Percentiles rank a stretch among this genome's conserved stretches.
phyloP scores from a whole-genome alignment of 441 rosid genomes.

The Melastoma candidum region DNA sequence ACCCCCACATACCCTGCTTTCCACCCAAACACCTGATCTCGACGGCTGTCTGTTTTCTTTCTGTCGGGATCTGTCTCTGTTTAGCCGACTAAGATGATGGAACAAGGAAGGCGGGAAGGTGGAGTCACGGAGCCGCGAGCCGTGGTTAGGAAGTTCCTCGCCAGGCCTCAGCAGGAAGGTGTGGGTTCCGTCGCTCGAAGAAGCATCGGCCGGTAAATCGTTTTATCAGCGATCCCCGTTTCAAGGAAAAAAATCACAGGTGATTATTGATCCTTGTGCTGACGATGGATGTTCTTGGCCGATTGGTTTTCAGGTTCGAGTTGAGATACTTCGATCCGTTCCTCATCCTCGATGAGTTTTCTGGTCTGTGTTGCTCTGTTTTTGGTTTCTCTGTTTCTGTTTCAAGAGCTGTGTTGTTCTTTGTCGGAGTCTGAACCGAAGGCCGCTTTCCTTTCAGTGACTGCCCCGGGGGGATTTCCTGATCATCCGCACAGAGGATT shows the following conservation, averaged over 20 bases:
- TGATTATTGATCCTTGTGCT: not conserved
- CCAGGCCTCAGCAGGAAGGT: constrained; percentile 83
- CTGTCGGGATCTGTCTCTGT: no score
- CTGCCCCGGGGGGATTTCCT: constrained; percentile 85
- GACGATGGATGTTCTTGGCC: constrained; percentile 4
- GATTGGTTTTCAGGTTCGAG: constrained; percentile 52
- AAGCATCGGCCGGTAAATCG: constrained; percentile 71
- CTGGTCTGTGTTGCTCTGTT: constrained; percentile 36
- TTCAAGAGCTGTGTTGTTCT: not conserved
- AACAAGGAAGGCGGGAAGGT: not conserved
- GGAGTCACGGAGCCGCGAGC: constrained; percentile 31
- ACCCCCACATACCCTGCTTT: no score
- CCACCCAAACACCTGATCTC: no score
- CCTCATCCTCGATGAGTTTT: constrained; percentile 80
- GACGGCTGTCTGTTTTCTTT: no score
- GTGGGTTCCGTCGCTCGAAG: constrained; percentile 74
- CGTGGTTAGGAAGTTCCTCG: constrained; percentile 65
- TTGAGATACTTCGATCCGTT: constrained; percentile 82
- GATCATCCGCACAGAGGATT: constrained; percentile 98
- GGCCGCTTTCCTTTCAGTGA: constrained; percentile 29
- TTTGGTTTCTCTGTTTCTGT: constrained; percentile 13
- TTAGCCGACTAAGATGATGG: not conserved
- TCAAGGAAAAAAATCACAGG: not conserved
- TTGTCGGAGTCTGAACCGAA: not conserved
- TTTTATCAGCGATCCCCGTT: not conserved